Evolutionary conservation across 2,329 filamentous ascomycete species (phyloP), one percentile per base, ranked within the genome.

Genomic region (Corynespora cassiicola): DNA sequence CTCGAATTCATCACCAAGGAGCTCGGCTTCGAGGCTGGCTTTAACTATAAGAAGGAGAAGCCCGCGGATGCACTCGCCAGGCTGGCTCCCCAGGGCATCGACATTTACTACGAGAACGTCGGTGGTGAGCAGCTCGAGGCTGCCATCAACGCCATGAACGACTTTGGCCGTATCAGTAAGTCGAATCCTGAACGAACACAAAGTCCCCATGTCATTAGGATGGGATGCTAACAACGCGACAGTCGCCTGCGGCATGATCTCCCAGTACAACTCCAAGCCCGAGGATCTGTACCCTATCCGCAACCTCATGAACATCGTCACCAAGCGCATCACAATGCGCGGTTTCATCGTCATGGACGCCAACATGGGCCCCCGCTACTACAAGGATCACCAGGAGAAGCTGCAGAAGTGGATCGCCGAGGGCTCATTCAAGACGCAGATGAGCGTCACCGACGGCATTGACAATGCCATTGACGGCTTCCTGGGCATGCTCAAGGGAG

Each of bases 11-110:
- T 90, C 64, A 74, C 67, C 39, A 82, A 86, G 37, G 82, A 87
- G 31, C 77, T 90, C 21, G 76, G 77, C 17, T 90, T 90, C 61
- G 85, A 90, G 58, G 78, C 68, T 11, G 89, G 84, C 7, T 94
- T 92, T 74, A 94, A 95, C 76, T 95, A 95, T 78, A 92, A 94
- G 79, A 90, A 81, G 52, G 88, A 94, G 73, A 80, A 78, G 52
- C 79, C 88, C 0, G 61, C 70, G 1, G 84, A 85, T 8, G 88
- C 87, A 0, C 75, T 95, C 39, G 69, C 75, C 50, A 78, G 87
- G 41, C 76, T 94, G 12, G 87, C 87, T 0, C 88, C 88, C 1
- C 69, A 90, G 9, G 89, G 88, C 4, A 79, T 95, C 46, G 88
- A 95, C 59, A 89, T 90, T 63, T 90, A 90, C 73, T 91, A 85